phyloP scores from a whole-genome alignment of 139 green algal genomes.

The Picochlorum costavermella region DNA sequence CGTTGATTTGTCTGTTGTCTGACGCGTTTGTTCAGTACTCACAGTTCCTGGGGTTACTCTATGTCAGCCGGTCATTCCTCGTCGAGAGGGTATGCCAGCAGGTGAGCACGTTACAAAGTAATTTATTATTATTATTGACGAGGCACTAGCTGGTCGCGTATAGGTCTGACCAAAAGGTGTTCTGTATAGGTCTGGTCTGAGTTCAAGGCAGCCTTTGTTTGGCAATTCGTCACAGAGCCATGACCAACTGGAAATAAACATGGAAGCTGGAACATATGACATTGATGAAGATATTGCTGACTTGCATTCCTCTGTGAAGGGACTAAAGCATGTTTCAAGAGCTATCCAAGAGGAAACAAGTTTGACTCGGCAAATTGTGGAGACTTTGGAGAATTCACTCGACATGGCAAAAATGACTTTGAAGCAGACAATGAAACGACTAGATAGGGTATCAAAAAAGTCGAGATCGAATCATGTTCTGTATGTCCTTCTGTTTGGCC shows the following conservation, averaged over 20 bases:
- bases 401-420: constrained; percentile 14
- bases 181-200: constrained; percentile 15
- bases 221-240: background rate
- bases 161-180: constrained; percentile 12
- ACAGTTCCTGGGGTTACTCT: too few species aligned
- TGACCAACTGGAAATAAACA: constrained; percentile 12
- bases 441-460: constrained; percentile 11
- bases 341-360: constrained; percentile 13
- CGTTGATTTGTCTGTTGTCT: too few species aligned
- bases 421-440: constrained; percentile 16
- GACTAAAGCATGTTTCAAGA: constrained; percentile 15
- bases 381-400: constrained; percentile 8
- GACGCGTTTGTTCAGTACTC: too few species aligned
- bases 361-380: constrained; percentile 10
- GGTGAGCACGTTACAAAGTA: background rate
- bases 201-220: constrained; percentile 8
- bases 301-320: constrained; percentile 1
- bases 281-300: constrained; percentile 14
- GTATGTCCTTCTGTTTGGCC: constrained; percentile 13
- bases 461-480: constrained; percentile 11
- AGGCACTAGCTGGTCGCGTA: background rate
- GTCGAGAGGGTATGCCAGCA: background rate
- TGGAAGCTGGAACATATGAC: constrained; percentile 13
- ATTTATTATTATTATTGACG: background rate
- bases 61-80: background rate